phyloP scores from a whole-genome alignment of 83 land plant genomes.

The Larix sibirica region DNA sequence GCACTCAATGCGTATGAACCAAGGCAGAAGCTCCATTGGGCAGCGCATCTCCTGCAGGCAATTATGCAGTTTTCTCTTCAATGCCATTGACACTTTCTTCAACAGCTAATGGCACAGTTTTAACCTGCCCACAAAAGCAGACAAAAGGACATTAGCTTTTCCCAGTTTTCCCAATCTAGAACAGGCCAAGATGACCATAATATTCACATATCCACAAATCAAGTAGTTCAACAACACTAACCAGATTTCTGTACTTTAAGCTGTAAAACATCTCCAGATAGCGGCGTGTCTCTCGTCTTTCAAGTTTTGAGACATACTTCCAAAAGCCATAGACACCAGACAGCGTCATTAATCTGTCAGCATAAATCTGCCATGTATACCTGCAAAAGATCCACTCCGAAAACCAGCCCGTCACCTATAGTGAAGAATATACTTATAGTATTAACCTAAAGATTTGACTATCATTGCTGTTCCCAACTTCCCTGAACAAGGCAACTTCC shows the following conservation, averaged over 20 bases:
- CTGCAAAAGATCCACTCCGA: conserved; percentile 23
- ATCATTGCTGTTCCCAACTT: not conserved
- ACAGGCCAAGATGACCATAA: too few species aligned
- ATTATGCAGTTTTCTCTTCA: not conserved
- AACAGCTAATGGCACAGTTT: conserved; percentile 7
- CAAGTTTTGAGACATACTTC: conserved; percentile 71
- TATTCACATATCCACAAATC: too few species aligned
- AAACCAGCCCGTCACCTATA: not conserved
- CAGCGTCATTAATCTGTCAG: conserved; percentile 66
- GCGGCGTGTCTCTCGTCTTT: conserved; percentile 60
- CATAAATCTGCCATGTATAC: conserved; percentile 71
- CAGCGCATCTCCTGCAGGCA: too few species aligned
- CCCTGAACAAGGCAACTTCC: not conserved
- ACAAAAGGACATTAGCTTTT: not conserved
- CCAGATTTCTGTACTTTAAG: conserved; percentile 64
- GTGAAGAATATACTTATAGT: not conserved
- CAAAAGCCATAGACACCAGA: conserved; percentile 75
- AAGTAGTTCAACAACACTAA: conserved; percentile 15
- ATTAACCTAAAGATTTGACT: not conserved
- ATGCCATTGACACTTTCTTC: not conserved
- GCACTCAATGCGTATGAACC: not conserved
- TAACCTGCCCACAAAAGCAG: not conserved
- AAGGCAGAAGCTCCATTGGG: not conserved
- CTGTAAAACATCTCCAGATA: conserved; percentile 78
- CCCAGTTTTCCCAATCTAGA: too few species aligned